Base-by-base conservation (phyloP, 1,139 yeast species). In the Saccharomyces hybrid region DNA sequence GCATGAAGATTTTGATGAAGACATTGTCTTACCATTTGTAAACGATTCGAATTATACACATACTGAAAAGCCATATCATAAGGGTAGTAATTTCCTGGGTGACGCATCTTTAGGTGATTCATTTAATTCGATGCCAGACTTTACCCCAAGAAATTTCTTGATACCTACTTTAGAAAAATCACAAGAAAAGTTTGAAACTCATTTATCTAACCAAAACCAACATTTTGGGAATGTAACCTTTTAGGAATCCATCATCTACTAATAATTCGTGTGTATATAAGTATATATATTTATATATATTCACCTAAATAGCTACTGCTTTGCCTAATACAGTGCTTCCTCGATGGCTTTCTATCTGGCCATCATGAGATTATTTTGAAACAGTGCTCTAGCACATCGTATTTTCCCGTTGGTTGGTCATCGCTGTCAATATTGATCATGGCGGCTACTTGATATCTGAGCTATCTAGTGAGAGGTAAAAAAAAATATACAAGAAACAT, bases 81-180 rank as follows among this genome's bases (percentile, higher is more conserved):
- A 25, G 14, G 47, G 28, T 25, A 46, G 16, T 27, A 46, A 23
- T 46, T 46, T 46, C 11, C 9, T 46, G 47, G 47, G 29, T 14
- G 13, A 46, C 5, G 20, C 29, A 14, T 46, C 47, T n/a, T 46
- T 46, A 46, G 28, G 29, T 8, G 47, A 46, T 27, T 46, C 47
- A 46, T 26, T 46, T 23, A 38, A 38, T 16, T 38, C 42, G 3
- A 44, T 48, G 26, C 48, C 41, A 8, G 49, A 51, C 16, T 31
- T 52, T 26, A 55, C 56, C 51, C 62, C 62, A 49, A 55, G 62
- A 57, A 57, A 59, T 49, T 57, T 59, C 44, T 49, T 57, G 51
- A 49, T 55, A 38, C 51, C 58, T 38, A 38, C 42, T 4, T 38
- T 38, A 38, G 11, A 38, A 13, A 38, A 38, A 38, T 38, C 42